Conservation (phyloP, 208 protist species). For the Trypanosomatidae sp. region DNA sequence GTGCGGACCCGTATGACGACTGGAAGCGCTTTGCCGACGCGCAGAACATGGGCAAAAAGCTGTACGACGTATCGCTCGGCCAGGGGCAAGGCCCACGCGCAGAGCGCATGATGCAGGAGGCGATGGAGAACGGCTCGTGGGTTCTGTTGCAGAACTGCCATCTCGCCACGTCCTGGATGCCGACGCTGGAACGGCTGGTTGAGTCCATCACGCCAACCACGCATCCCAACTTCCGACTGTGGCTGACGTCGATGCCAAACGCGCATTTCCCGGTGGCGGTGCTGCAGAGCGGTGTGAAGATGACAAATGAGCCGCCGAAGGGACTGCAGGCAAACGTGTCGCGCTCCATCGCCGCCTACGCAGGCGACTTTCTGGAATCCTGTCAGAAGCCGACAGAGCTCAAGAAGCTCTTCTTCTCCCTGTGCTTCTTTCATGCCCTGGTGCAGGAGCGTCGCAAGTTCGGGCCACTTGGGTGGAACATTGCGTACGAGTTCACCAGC, state of each 20-base stretch:
- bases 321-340: conserved; percentile 96
- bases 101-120: conserved; percentile 93
- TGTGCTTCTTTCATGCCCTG: conserved; percentile 98
- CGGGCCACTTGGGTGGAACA: conserved; percentile 99
- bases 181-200: conserved; percentile 95
- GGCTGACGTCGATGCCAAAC: conserved; percentile 98
- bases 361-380: conserved; percentile 83
- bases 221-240: conserved; percentile 97
- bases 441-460: conserved; percentile 99
- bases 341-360: conserved; percentile 84
- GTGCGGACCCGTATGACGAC: conserved; percentile 97
- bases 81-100: conserved; percentile 98
- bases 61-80: conserved; percentile 97
- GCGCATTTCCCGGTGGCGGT: conserved; percentile 97
- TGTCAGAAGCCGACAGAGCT: conserved; percentile 89
- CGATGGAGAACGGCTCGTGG: conserved; percentile 95
- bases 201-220: conserved; percentile 87
- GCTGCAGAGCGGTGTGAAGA: conserved; percentile 98
- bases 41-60: conserved; percentile 95
- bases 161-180: conserved; percentile 98
- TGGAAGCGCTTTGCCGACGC: conserved; percentile 97
- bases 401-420: conserved; percentile 96
- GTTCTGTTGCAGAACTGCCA: conserved; percentile 99
- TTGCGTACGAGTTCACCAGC: conserved; percentile 98
- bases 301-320: conserved; percentile 99